Conservation (phyloP, 1,139 yeast genomes). For the Scheffersomyces quercinus region DNA sequence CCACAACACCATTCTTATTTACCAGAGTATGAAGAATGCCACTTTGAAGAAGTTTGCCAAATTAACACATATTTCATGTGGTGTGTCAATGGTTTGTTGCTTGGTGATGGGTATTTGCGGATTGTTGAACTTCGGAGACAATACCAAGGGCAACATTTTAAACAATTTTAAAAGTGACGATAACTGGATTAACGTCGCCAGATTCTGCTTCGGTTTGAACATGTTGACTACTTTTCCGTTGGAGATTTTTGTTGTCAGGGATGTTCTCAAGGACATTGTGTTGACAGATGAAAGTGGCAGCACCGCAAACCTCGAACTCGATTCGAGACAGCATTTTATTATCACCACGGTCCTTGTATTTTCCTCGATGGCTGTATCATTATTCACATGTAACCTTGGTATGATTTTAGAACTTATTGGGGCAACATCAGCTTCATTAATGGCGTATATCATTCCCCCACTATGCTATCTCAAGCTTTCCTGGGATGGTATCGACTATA, state of each 20-base stretch:
- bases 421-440: slow-evolving; percentile 86
- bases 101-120: slow-evolving; percentile 81
- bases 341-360: slow-evolving; percentile 69
- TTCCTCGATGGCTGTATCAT: slow-evolving; percentile 71
- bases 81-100: slow-evolving; percentile 79
- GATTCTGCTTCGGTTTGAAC: slow-evolving; percentile 89
- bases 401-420: slow-evolving; percentile 88
- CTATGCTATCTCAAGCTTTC: slow-evolving; percentile 72
- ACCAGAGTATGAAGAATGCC: slow-evolving; percentile 76
- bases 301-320: slow-evolving; percentile 43
- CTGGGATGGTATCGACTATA: slow-evolving; percentile 44
- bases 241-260: slow-evolving; percentile 87
- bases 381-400: slow-evolving; percentile 85
- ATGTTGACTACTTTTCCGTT: slow-evolving; percentile 93
- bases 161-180: slow-evolving; percentile 84
- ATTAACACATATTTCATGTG: slow-evolving; percentile 82
- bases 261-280: slow-evolving; percentile 71
- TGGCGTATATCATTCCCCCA: slow-evolving; percentile 93
- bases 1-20: slow-evolving; percentile 88
- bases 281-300: slow-evolving; percentile 23
- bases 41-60: slow-evolving; percentile 71
- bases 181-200: slow-evolving; percentile 73
- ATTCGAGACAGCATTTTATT: slow-evolving; percentile 55
- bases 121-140: slow-evolving; percentile 68
- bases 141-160: slow-evolving; percentile 81